These are phyloP conservation scores for Xylariales sp. DNA, from an alignment of 2,329 filamentous ascomycete genomes.

Conservation along the genomic window DNA sequence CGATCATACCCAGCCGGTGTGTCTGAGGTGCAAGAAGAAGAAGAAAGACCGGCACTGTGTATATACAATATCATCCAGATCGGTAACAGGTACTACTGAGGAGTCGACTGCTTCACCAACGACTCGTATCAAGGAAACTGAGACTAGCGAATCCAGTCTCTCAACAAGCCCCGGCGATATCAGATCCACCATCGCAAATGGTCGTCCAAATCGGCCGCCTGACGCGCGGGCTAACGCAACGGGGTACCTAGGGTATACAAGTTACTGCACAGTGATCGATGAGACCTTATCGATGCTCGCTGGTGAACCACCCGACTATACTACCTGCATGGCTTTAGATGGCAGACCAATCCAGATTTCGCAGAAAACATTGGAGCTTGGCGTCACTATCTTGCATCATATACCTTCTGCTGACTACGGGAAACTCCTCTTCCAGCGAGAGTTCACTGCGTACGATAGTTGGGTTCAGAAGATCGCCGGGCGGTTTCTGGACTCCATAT, in stretches of 20 bases:
- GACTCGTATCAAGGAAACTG: neutral
- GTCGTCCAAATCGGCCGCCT: constrained; percentile 12
- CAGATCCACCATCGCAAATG: constrained; percentile 3
- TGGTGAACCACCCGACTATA: neutral
- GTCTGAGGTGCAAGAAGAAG: constrained; percentile 30
- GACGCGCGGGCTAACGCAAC: constrained; percentile 10
- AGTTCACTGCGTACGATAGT: neutral
- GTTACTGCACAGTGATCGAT: constrained; percentile 4
- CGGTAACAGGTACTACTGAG: neutral
- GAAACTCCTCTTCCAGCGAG: neutral
- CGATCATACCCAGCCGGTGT: constrained; percentile 35
- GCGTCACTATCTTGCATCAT: constrained; percentile 2
- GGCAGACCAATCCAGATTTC: constrained; percentile 2
- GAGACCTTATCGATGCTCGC: constrained; percentile 4
- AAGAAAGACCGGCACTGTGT: constrained; percentile 26
- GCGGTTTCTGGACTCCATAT: neutral
- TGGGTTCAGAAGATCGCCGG: neutral
- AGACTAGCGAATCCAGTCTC: neutral
- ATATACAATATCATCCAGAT: constrained; percentile 23
- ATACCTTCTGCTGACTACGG: constrained; percentile 2
- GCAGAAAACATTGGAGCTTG: constrained; percentile 2
- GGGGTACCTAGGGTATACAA: constrained; percentile 9
- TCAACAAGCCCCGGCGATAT: neutral
- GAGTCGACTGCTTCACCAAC: constrained; percentile 4
- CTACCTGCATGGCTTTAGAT: neutral